These are phyloP conservation scores for Neotropicomus parvogracilis DNA, from an alignment of 1,284 basidiomycete species.

Conservation along the genomic window DNA sequence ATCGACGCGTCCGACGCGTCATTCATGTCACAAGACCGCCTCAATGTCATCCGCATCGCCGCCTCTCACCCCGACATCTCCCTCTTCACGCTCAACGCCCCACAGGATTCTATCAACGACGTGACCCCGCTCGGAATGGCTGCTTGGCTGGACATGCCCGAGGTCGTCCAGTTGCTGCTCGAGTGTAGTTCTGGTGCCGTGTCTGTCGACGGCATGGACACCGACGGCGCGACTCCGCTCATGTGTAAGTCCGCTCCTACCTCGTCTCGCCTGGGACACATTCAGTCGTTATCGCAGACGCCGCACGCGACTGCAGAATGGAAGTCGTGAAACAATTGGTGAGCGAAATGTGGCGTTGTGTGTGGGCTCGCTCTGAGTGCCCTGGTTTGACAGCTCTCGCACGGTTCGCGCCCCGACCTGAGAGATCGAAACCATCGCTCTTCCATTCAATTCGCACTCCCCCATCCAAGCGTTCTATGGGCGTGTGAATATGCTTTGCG, in stretches of 20 bases:
- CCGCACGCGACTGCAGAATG: conserved; percentile 63
- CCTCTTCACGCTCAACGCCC: conserved; percentile 64
- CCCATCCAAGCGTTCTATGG: conserved; percentile 61
- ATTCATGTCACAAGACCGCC: conserved; percentile 51
- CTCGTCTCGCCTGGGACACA: conserved; percentile 6
- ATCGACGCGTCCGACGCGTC: conserved; percentile 66
- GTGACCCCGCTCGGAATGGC: conserved; percentile 73
- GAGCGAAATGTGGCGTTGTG: conserved; percentile 24
- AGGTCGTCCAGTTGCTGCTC: conserved; percentile 55
- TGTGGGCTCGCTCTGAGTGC: conserved; percentile 8
- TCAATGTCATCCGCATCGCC: conserved; percentile 52
- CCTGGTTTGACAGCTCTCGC: conserved; percentile 43
- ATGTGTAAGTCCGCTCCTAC: conserved; percentile 59
- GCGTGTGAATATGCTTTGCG: conserved; percentile 64
- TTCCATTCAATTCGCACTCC: conserved; percentile 60
- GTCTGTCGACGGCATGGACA: conserved; percentile 66
- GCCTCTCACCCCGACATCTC: conserved; percentile 54
- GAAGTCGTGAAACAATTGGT: conserved; percentile 63
- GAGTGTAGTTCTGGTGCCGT: conserved; percentile 57
- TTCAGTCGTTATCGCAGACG: conserved; percentile 45
- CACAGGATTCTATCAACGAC: conserved; percentile 60
- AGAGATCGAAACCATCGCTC: conserved; percentile 66
- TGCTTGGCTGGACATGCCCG: conserved; percentile 63
- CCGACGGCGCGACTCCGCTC: conserved; percentile 66
- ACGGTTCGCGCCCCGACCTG: conserved; percentile 68